These are phyloP conservation scores for Neofusicoccum kwambonambiense DNA, from an alignment of 2,329 filamentous ascomycete species.

Conservation along the genomic window DNA sequence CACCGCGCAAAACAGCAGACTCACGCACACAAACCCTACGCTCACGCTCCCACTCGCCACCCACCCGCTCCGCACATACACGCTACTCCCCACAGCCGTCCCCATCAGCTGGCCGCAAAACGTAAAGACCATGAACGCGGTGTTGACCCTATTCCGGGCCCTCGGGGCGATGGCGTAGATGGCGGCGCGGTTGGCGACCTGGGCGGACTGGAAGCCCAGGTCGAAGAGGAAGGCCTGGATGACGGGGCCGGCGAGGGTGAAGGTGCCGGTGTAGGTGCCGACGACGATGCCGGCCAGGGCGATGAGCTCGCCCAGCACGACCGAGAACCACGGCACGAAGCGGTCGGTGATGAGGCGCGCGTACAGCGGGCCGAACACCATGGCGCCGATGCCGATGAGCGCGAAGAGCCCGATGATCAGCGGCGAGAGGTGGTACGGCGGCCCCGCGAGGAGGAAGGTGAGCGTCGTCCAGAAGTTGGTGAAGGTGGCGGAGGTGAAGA, in stretches of 20 bases:
- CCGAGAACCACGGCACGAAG: slow-evolving; percentile 66
- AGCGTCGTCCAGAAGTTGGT: slow-evolving; percentile 73
- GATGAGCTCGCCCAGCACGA: slow-evolving; percentile 60
- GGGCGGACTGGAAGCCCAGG: slow-evolving; percentile 68
- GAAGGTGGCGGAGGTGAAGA: slow-evolving; percentile 62
- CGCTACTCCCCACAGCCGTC: slow-evolving; percentile 51
- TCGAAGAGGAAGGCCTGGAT: slow-evolving; percentile 71
- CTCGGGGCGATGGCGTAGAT: slow-evolving; percentile 68
- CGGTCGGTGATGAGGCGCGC: slow-evolving; percentile 68
- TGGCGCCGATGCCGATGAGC: slow-evolving; percentile 70
- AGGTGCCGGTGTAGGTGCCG: slow-evolving; percentile 66
- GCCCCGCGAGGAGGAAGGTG: slow-evolving; percentile 71
- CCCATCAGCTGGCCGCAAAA: slow-evolving; percentile 76
- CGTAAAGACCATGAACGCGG: slow-evolving; percentile 74
- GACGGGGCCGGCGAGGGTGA: slow-evolving; percentile 68
- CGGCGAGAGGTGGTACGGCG: slow-evolving; percentile 67
- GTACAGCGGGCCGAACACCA: slow-evolving; percentile 67
- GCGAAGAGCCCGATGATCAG: slow-evolving; percentile 75
- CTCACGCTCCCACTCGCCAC: slow-evolving; percentile 52
- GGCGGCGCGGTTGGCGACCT: slow-evolving; percentile 69
- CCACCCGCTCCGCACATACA: slow-evolving; percentile 5
- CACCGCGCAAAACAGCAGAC: slow-evolving; percentile 47
- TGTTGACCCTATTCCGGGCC: slow-evolving; percentile 74
- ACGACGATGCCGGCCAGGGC: slow-evolving; percentile 62
- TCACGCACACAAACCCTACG: slow-evolving; percentile 53